A percentile compares a stretch with the other conserved stretches of the same genome.
These are phyloP conservation scores for Coniochaeta sp. DNA, from an alignment of 2,329 filamentous ascomycete species.

Conservation along the genomic window DNA sequence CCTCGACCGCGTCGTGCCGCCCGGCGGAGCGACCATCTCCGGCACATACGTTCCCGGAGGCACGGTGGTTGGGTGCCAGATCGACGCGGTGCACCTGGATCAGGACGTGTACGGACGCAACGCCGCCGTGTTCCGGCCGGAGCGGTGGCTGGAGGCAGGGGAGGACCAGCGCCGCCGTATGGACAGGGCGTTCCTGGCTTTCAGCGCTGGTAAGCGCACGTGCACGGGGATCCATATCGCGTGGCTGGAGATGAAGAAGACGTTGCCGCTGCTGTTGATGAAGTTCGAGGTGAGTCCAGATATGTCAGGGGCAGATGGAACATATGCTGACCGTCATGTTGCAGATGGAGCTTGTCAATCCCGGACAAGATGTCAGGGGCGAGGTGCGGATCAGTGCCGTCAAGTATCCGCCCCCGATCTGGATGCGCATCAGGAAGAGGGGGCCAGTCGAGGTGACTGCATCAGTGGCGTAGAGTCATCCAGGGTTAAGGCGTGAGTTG, in stretches of 20 bases:
- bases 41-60: constrained; percentile 10
- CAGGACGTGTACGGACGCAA: constrained; percentile 9
- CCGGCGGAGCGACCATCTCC: constrained; percentile 7
- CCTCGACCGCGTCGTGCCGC: constrained; percentile 8
- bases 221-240: constrained; percentile 7
- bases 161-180: constrained; percentile 8
- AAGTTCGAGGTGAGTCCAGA: constrained; percentile 6
- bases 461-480: not conserved
- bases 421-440: constrained; percentile 5
- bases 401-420: constrained; percentile 7
- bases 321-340: not conserved
- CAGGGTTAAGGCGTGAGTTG: not conserved
- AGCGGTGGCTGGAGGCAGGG: constrained; percentile 9
- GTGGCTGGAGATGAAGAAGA: constrained; percentile 10
- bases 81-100: constrained; percentile 9
- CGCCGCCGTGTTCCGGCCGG: constrained; percentile 8
- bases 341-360: constrained; percentile 5
- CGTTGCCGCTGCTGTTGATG: constrained; percentile 3
- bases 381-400: constrained; percentile 5
- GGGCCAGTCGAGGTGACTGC: not conserved
- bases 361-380: constrained; percentile 4
- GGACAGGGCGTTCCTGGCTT: constrained; percentile 10
- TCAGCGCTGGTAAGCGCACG: constrained; percentile 7
- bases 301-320: not conserved
- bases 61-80: constrained; percentile 9